phyloP scores from a whole-genome alignment of 148 eudicot species.

The Nyssa sinensis region DNA sequence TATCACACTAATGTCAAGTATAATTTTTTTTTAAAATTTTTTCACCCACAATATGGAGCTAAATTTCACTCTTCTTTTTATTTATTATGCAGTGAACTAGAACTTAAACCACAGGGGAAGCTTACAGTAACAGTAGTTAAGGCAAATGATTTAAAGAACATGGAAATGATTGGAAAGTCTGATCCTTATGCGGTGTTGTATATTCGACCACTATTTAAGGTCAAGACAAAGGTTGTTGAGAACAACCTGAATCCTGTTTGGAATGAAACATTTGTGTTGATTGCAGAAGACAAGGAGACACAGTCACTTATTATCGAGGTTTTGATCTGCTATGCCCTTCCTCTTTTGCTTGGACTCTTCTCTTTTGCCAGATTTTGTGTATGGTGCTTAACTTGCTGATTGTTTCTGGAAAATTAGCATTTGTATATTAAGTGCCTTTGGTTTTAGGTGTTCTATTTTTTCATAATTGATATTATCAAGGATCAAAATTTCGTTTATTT shows the following conservation, averaged over 20 bases:
- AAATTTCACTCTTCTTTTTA: slow-evolving; percentile 4
- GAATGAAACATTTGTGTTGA: slow-evolving; percentile 80
- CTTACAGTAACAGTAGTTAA: slow-evolving; percentile 71
- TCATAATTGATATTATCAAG: too few relatives aligned
- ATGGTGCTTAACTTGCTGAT: not conserved
- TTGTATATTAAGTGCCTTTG: too few relatives aligned
- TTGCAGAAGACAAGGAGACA: slow-evolving; percentile 96
- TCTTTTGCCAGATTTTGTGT: not conserved
- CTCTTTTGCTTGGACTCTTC: not conserved
- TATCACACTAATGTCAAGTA: too few relatives aligned
- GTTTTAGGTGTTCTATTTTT: too few relatives aligned
- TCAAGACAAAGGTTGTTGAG: slow-evolving; percentile 74
- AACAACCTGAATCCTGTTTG: slow-evolving; percentile 92
- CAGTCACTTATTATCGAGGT: slow-evolving; percentile 85
- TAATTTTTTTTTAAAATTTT: not conserved
- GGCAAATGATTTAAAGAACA: slow-evolving; percentile 88
- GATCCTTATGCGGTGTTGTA: slow-evolving; percentile 78
- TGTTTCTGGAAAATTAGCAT: too few relatives aligned
- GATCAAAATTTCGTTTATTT: too few relatives aligned
- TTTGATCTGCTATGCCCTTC: slow-evolving; percentile 21
- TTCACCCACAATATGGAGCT: not conserved
- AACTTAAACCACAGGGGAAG: slow-evolving; percentile 95
- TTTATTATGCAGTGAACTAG: slow-evolving; percentile 73
- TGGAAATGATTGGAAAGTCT: slow-evolving; percentile 91
- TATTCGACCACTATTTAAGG: slow-evolving; percentile 81